A percentile compares a stretch with the other conserved stretches of the same genome.
Evolutionary conservation across 1,284 basidiomycete genomes (phyloP).

Genomic region (Tylopilus sp.): DNA sequence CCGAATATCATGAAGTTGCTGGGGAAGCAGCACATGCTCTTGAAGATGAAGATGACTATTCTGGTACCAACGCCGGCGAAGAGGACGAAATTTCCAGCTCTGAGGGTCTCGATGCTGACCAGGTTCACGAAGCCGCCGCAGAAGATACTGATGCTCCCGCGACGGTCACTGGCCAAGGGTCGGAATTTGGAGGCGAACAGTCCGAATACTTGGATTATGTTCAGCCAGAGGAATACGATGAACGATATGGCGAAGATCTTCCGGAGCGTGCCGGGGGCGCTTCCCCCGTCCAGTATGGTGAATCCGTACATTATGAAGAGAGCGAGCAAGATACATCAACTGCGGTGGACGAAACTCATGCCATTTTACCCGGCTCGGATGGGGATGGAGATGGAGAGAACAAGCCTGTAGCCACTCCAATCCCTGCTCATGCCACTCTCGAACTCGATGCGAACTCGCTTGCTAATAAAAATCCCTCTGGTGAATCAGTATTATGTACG

Average conservation of each 20-base stretch:
- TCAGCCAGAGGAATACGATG: slow-evolving; percentile 44
- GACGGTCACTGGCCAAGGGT: slow-evolving; percentile 16
- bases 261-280: slow-evolving; percentile 29
- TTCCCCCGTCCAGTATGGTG: slow-evolving; percentile 26
- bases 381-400: slow-evolving; percentile 28
- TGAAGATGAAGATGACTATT: slow-evolving; percentile 37
- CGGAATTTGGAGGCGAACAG: slow-evolving; percentile 41
- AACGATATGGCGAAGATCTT: slow-evolving; percentile 44
- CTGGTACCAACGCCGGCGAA: slow-evolving; percentile 29
- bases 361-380: slow-evolving; percentile 19
- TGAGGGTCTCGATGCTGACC: slow-evolving; percentile 45
- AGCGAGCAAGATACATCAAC: slow-evolving; percentile 26
- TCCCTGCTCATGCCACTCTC: slow-evolving; percentile 12
- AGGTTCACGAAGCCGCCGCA: slow-evolving; percentile 35
- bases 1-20: slow-evolving; percentile 25
- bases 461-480: neutral
- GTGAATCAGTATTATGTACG: slow-evolving; percentile 21
- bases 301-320: slow-evolving; percentile 34
- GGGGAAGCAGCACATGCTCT: slow-evolving; percentile 20
- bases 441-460: slow-evolving; percentile 13
- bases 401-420: slow-evolving; percentile 22
- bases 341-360: slow-evolving; percentile 30
- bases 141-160: slow-evolving; percentile 29
- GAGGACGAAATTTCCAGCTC: slow-evolving; percentile 32
- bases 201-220: slow-evolving; percentile 41